A percentile compares a stretch with the other conserved stretches of the same genome.
Evolutionary conservation across 305 asterid genomes (phyloP).

Genomic region (Andrographis paniculata): DNA sequence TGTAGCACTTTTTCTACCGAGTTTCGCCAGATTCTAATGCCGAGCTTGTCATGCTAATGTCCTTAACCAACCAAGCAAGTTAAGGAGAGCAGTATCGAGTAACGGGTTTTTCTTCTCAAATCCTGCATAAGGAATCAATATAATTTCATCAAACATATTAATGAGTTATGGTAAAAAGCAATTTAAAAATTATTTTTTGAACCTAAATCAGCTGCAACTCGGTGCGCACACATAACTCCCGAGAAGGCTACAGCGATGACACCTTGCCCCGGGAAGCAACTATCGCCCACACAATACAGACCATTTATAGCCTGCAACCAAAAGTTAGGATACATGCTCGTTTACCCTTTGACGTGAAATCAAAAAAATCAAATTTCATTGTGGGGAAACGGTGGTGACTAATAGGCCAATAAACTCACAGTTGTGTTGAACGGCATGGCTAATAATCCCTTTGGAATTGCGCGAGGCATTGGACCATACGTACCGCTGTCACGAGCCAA

Average conservation of each 20-base stretch:
- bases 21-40: background rate
- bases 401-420: constrained; percentile 30
- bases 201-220: constrained; percentile 97
- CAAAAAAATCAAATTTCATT: background rate
- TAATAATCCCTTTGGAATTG: constrained; percentile 73
- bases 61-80: constrained; percentile 81
- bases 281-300: constrained; percentile 95
- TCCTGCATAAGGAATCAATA: constrained; percentile 28
- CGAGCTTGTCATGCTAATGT: constrained; percentile 51
- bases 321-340: constrained; percentile 11
- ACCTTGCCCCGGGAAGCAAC: constrained; percentile 99
- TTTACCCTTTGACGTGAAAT: background rate
- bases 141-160: background rate
- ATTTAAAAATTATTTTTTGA: constrained; percentile 15
- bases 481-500: constrained; percentile 97
- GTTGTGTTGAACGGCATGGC: constrained; percentile 99
- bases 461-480: constrained; percentile 92
- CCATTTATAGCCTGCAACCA: constrained; percentile 75
- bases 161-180: background rate
- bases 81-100: constrained; percentile 65
- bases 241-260: constrained; percentile 98
- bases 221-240: constrained; percentile 98
- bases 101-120: constrained; percentile 59
- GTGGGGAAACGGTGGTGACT: constrained; percentile 2
- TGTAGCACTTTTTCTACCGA: constrained; percentile 5